phyloP scores from a whole-genome alignment of 805 yeast genomes.

The Lipomyces orientalis region DNA sequence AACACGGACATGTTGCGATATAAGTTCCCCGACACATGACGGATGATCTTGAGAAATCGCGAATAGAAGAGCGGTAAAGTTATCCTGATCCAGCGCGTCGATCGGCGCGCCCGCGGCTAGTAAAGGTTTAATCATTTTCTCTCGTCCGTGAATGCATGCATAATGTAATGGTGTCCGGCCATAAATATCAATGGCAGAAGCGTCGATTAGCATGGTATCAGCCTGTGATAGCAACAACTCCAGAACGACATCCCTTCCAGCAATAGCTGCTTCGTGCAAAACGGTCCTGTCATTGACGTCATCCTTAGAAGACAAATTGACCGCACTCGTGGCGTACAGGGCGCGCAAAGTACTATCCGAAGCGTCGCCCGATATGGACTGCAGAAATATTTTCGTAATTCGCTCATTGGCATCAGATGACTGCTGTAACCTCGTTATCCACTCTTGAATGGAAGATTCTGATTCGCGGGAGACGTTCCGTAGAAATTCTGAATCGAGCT shows the following conservation, averaged over 20 bases:
- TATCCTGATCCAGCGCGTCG: slow-evolving; percentile 50
- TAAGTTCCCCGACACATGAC: slow-evolving; percentile 57
- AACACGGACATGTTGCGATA: slow-evolving; percentile 54
- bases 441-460: slow-evolving; percentile 51
- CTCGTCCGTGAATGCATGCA: slow-evolving; percentile 64
- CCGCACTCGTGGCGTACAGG: slow-evolving; percentile 54
- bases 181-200: slow-evolving; percentile 46
- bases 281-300: slow-evolving; percentile 76
- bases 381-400: slow-evolving; percentile 72
- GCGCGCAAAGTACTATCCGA: slow-evolving; percentile 64
- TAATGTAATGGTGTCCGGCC: slow-evolving; percentile 88
- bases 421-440: slow-evolving; percentile 52
- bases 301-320: slow-evolving; percentile 69
- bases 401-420: slow-evolving; percentile 52
- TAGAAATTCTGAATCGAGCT: slow-evolving; percentile 33
- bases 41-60: slow-evolving; percentile 75
- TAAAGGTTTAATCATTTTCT: slow-evolving; percentile 52
- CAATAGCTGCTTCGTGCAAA: slow-evolving; percentile 65
- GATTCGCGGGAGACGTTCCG: slow-evolving; percentile 37
- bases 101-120: slow-evolving; percentile 49
- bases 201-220: slow-evolving; percentile 35
- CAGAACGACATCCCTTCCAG: slow-evolving; percentile 44
- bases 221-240: slow-evolving; percentile 41
- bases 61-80: slow-evolving; percentile 76
- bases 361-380: slow-evolving; percentile 69